Evolutionary conservation across 805 yeast genomes (phyloP).

Genomic region (Schizosaccharomyces lindneri): DNA sequence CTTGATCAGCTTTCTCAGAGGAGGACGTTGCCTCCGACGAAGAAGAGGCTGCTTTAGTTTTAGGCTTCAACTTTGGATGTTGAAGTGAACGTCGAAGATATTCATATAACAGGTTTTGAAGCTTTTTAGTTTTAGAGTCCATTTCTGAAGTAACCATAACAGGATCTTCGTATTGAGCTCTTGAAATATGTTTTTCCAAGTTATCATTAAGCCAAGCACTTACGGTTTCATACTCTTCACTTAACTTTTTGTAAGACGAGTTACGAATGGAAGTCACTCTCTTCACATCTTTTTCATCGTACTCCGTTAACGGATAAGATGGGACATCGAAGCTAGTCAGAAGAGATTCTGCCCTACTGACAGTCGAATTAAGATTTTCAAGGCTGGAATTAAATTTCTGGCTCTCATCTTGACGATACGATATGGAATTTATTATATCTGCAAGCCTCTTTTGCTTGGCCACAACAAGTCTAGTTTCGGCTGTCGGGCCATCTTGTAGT

Average conservation of each 20-base stretch:
- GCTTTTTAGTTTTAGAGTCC: background rate
- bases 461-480: background rate
- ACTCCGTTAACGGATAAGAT: background rate
- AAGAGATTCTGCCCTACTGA: background rate
- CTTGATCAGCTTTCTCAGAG: background rate
- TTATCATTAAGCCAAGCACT: background rate
- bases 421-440: background rate
- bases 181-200: background rate
- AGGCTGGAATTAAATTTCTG: background rate
- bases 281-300: constrained; percentile 1
- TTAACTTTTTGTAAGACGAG: background rate
- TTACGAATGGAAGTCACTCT: background rate
- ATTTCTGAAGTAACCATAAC: background rate
- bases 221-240: background rate
- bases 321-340: background rate
- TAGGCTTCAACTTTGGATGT: background rate
- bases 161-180: background rate
- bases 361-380: constrained; percentile 5
- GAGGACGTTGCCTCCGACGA: too few species aligned
- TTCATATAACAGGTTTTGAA: background rate
- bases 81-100: background rate
- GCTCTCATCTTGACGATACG: background rate
- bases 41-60: background rate
- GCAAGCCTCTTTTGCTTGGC: background rate
- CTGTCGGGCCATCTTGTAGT: background rate